Evolutionary conservation across 768 basidiomycete genomes (phyloP).

Genomic region (Naganishia vaughanmartiniae): DNA sequence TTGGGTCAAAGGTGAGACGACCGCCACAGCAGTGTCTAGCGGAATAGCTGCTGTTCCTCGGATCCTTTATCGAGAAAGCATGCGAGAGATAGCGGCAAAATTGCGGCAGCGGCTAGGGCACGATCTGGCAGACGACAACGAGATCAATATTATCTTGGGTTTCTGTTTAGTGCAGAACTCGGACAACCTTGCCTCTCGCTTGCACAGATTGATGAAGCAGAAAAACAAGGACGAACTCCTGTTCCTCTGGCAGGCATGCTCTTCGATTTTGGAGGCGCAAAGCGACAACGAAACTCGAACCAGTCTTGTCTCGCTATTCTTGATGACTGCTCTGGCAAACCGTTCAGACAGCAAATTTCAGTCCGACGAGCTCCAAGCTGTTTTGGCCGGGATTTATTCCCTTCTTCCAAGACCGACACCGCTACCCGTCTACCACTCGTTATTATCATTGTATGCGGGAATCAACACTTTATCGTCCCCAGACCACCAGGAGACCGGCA

Average conservation of each 20-base stretch:
- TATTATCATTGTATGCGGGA: constrained; percentile 25
- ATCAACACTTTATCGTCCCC: background rate
- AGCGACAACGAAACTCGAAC: background rate
- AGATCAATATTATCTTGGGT: background rate
- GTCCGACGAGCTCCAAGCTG: background rate
- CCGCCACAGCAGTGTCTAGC: background rate
- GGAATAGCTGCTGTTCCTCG: constrained; percentile 7
- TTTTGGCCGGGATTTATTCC: constrained; percentile 15
- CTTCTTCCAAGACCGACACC: constrained; percentile 28
- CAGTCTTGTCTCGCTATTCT: background rate
- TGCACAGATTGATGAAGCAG: background rate
- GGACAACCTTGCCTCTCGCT: constrained; percentile 1
- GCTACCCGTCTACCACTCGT: constrained; percentile 28
- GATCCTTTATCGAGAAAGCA: background rate
- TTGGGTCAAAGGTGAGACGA: background rate
- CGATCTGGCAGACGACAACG: background rate
- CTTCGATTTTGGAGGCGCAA: background rate
- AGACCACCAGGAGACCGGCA: background rate
- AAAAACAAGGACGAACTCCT: background rate
- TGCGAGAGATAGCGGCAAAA: constrained; percentile 2
- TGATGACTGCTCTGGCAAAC: background rate
- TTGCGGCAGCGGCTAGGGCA: background rate
- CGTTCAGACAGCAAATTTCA: background rate
- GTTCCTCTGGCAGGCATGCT: background rate
- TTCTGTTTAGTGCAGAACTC: background rate